Base-by-base conservation (phyloP, 2,329 filamentous ascomycete genomes). In the Alternaria viburni region DNA sequence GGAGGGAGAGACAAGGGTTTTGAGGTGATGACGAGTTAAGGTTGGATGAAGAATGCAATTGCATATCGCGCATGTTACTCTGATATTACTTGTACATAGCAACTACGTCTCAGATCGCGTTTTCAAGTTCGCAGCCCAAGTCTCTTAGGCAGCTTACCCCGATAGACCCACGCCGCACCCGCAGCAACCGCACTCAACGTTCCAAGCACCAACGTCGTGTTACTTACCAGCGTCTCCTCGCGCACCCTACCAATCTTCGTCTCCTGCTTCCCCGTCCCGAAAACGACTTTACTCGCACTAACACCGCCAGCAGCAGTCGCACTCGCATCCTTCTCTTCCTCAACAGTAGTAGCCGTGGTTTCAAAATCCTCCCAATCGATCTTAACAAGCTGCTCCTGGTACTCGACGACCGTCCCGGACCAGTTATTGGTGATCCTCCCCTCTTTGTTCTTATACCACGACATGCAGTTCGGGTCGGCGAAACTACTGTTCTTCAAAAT, bases 1-100 rank as follows among this genome's bases (percentile, higher is more conserved):
- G 91, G 91, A 84, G 86, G 75, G 77, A 81, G 3, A 82, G 87
- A 75, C 89, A 91, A 73, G 89, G 88, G 0, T 91, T 87, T 71
- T 87, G 26, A 51, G 19, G 13, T 5, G 6, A 7, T 10, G 36
- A 6, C 36, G 32, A 41, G 3, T 11, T 4, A 28, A 32, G 25
- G 9, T 11, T 8, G 15, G 11, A 17, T 28, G 8, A 15, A 56
- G 10, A 46, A 11, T 10, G 19, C 21, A 25, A 23, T 23, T 0
- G 13, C 8, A 12, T 12, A 1, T 17, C 5, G 4, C 13, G 9
- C 49, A 41, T 25, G 8, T 25, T 17, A 3, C 13, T 13, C 9
- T 56, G 5, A 23, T 28, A 7, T 25, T 15, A 17, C 6, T 12
- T 9, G 25, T 50, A 50, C 12, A 50, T 41, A 36, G 50, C 36